Percentiles rank a stretch among this genome's conserved stretches.
Evolutionary conservation across 371 early-diverging fungal genomes (phyloP).

Genomic region (Mucor sp.): DNA sequence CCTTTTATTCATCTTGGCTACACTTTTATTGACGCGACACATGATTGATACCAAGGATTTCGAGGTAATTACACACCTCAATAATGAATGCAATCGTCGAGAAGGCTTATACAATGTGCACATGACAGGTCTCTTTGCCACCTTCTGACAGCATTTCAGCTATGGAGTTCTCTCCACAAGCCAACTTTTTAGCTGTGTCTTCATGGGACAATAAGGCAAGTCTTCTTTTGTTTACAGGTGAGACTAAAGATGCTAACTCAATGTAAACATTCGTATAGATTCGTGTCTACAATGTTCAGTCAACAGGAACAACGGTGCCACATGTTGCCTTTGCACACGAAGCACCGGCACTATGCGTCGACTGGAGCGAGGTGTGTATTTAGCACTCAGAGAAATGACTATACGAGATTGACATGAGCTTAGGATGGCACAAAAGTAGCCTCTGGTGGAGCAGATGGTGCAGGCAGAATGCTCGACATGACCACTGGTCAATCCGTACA

Average conservation of each 20-base stretch:
- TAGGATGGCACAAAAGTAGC: constrained; percentile 87
- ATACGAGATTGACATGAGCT: not conserved
- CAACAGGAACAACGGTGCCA: constrained; percentile 69
- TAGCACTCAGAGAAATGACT: not conserved
- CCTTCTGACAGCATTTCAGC: constrained; percentile 83
- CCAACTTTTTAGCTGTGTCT: constrained; percentile 82
- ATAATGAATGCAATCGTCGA: not conserved
- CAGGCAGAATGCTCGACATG: constrained; percentile 78
- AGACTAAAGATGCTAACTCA: not conserved
- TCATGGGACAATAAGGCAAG: constrained; percentile 93
- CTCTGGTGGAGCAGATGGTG: constrained; percentile 87
- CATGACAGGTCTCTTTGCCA: constrained; percentile 58
- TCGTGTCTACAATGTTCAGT: constrained; percentile 86
- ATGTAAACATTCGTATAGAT: constrained; percentile 54
- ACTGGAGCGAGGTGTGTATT: constrained; percentile 72
- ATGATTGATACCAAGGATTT: constrained; percentile 29
- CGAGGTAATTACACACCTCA: constrained; percentile 9
- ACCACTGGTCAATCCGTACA: constrained; percentile 74
- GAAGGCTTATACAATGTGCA: not conserved
- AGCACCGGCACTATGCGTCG: constrained; percentile 78
- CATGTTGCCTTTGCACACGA: constrained; percentile 82
- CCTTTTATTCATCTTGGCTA: too few species aligned
- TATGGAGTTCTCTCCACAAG: constrained; percentile 75
- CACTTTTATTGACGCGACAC: not conserved
- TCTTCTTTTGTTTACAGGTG: not conserved